Base-by-base conservation (phyloP, 108 stramenopile species). In the Hondaea fermentalgiana region DNA sequence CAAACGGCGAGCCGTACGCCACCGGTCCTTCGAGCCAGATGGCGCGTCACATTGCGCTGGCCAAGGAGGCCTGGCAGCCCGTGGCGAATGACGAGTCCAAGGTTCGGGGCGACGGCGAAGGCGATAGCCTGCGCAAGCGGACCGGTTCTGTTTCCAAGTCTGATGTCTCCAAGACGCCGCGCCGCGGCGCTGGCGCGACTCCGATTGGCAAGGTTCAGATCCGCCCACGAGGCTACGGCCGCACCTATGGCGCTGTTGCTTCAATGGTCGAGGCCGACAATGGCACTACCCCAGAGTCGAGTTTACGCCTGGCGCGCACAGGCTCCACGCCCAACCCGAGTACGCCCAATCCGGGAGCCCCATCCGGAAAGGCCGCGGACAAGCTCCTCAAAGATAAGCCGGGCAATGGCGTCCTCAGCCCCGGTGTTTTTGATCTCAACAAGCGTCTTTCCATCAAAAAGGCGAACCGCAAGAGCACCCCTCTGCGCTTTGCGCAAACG, bases 1-100 rank as follows among this genome's bases (percentile, higher is more conserved):
- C 76, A 6, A 12, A 55, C 8, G 76, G 76, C 76, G 76, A 83
- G 51, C 76, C 76, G n/a, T 83, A 83, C 76, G 76, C 76, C 19
- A 83, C 28, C 25, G 76, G 76, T 12, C 76, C 76, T 8, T 83
- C 76, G 51, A 83, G 76, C 51, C 76, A 83, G 23, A 47, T 83
- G 45, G 45, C 76, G 17, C 76, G 76, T 23, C 76, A 83, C 51
- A 53, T 83, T 53, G 45, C 76, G 10, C 76, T 83, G 8, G 76
- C 76, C 49, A 83, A 83, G 45, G 76, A 83, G 23, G 76, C 76
- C n/a, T 83, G 76, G 76, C 19, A 47, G 45, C 76, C 76, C 28
- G 51, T 53, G 10, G 23, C 76, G 12, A 83, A 83, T 23, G 51
- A 53, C 25, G 76, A 83, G 19, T 47, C 45, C 10, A 83, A 47